Evolutionary conservation across 1,139 yeast genomes (phyloP), one percentile per base, ranked within the genome.

Genomic region (Geotrichum macrosporum): DNA sequence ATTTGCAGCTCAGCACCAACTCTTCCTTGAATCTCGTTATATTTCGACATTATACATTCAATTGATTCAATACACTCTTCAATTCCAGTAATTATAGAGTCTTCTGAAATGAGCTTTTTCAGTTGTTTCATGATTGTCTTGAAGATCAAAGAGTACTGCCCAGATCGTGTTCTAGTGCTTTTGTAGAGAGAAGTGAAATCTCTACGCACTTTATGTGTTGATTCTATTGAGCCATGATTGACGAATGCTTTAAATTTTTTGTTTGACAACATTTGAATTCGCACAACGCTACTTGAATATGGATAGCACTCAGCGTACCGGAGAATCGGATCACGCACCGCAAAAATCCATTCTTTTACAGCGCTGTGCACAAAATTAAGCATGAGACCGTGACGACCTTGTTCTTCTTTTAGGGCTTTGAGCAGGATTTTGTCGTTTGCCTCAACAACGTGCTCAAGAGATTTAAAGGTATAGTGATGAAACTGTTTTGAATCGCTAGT

Each of bases 91-190:
- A 49, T 30, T 2, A 27, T 29, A 13, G 45, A 31, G 19, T 46
- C 41, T 3, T 48, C 43, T 16, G 19, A 19, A 27, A 35, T 34
- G 10, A 38, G 31, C 30, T 44, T 46, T 21, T 29, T 30, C 6
- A 41, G 4, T 21, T 30, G 36, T 20, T 41, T 38, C 21, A 30
- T 26, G 4, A 41, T 48, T 5, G 30, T 31, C 6, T 19, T 18
- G 5, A 41, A 26, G 27, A 36, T 34, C 33, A 43, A 24, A 13
- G 27, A 33, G 16, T 49, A 49, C 19, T 42, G 50, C 4, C 44
- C 44, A 35, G 42, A 49, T 4, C 52, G 38, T 9, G 44, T 49
- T 12, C 49, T 34, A 8, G 52, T 44, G 26, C 22, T 42, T 31
- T 49, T 41, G 30, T 39, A 42, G 29, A 49, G 27, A 4, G 42